phyloP scores from a whole-genome alignment of 768 basidiomycete genomes.

The Wakefieldia striispora region DNA sequence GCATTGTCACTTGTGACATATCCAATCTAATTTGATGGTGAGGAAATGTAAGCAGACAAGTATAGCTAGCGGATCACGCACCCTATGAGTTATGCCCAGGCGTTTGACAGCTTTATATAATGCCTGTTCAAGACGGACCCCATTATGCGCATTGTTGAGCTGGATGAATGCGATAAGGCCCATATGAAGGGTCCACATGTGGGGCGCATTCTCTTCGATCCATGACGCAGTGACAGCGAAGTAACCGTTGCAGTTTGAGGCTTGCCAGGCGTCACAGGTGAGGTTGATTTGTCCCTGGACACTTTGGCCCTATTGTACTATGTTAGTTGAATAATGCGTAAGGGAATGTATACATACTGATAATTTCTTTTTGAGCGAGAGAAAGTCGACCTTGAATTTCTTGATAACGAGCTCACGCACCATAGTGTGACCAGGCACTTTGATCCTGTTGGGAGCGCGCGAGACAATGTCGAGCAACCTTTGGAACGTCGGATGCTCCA shows the following conservation, averaged over 20 bases:
- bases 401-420: neutral
- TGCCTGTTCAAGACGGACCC: constrained; percentile 19
- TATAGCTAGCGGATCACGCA: constrained; percentile 9
- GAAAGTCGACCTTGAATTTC: constrained; percentile 5
- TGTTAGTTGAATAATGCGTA: neutral
- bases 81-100: constrained; percentile 31
- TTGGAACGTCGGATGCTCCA: constrained; percentile 4
- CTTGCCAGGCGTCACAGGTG: constrained; percentile 43
- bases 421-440: neutral
- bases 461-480: neutral
- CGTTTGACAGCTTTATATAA: constrained; percentile 35
- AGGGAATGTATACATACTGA: neutral
- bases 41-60: constrained; percentile 7
- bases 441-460: constrained; percentile 1
- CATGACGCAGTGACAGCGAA: constrained; percentile 34
- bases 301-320: neutral
- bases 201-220: constrained; percentile 7
- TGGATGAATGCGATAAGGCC: constrained; percentile 36
- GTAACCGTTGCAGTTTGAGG: constrained; percentile 36
- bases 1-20: constrained; percentile 22
- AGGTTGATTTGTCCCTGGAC: constrained; percentile 21
- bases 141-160: constrained; percentile 40
- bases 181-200: constrained; percentile 29
- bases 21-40: constrained; percentile 26
- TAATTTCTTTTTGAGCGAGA: constrained; percentile 1